Evolutionary conservation across 371 early-diverging fungal species (phyloP), one percentile per base, ranked within the genome.

Genomic region (Apophysomyces sp.): DNA sequence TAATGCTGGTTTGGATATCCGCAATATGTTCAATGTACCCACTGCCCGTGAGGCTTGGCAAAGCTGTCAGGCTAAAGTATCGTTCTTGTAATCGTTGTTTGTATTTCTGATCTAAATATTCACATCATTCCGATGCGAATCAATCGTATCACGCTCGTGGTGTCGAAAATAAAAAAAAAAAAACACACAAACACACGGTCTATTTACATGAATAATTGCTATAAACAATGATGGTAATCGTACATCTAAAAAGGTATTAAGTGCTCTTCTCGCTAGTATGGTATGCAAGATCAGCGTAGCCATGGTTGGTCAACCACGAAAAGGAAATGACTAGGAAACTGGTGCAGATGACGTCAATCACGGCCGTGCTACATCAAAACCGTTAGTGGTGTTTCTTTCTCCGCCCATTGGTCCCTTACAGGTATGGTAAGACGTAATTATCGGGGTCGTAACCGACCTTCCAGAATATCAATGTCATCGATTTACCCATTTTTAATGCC

Each of bases 401-500:
- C 73, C 67, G 0, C 73, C 73, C 13, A 26, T 18, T 39, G 18
- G 9, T 11, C 27, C 71, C 79, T 80, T 83, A 83, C 82, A 94
- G 65, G 32, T 89, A 84, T 16, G 94, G 93, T 61, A 93, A 74
- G n/a, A 89, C 89, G 66, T 90, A 92, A 67, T 92, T 90, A 57
- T 94, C 93, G 9, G 93, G 93, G 58, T 94, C 93, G 55, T 90
- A 87, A 18, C 86, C 84, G 34, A 76, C 73, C 32, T 76, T 66
- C 94, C 94, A 94, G 39, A 89, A 80, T 11, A 66, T 32, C 8
- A 71, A 52, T 3, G 88, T 84, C 74, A 86, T 84, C 44, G 66
- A 76, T 65, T 82, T 82, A 12, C 86, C 87, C 69, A 91, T 72
- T 51, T 69, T 77, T 15, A 82, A 57, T 9, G 79, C 79, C 39